Conservation (phyloP, 2,329 filamentous ascomycete species). For the Lomentospora prolificans region DNA sequence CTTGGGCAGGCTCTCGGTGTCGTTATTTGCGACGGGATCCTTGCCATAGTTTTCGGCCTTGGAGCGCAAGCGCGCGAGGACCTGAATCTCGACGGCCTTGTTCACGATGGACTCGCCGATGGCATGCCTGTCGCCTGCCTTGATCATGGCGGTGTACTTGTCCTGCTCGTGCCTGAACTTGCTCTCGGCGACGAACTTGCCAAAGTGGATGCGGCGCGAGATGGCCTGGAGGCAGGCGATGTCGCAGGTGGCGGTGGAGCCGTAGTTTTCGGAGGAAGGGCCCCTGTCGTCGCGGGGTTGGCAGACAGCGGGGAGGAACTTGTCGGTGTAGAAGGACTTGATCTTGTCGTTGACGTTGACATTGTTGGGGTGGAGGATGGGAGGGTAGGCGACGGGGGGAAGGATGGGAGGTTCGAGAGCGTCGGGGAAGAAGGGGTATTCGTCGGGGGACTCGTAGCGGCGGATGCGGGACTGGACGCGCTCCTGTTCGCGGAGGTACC, state of each 20-base stretch:
- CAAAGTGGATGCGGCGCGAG: constrained; percentile 87
- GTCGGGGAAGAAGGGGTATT: constrained; percentile 92
- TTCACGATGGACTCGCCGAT: constrained; percentile 91
- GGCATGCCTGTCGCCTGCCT: constrained; percentile 65
- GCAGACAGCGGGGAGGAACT: constrained; percentile 78
- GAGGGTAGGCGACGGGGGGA: constrained; percentile 78
- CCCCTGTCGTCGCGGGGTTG: constrained; percentile 68
- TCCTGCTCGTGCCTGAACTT: constrained; percentile 84
- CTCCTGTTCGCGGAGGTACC: constrained; percentile 85
- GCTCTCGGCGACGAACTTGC: constrained; percentile 94
- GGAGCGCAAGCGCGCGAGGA: constrained; percentile 72
- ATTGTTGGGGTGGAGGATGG: constrained; percentile 75
- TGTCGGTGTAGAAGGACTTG: constrained; percentile 72
- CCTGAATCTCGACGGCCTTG: constrained; percentile 77
- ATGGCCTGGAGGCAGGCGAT: constrained; percentile 84
- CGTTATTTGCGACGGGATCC: constrained; percentile 60
- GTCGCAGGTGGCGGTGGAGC: constrained; percentile 82
- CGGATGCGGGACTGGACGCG: constrained; percentile 85
- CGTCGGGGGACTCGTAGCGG: constrained; percentile 91
- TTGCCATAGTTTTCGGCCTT: constrained; percentile 93
- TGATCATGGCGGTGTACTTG: constrained; percentile 73
- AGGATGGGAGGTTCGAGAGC: constrained; percentile 72
- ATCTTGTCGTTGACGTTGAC: constrained; percentile 87
- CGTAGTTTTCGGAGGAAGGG: constrained; percentile 89
- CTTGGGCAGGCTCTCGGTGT: constrained; percentile 54